Evolutionary conservation across 78 protist species (phyloP), one percentile per base, ranked within the genome.

Genomic region (Salpingoeca rosetta): DNA sequence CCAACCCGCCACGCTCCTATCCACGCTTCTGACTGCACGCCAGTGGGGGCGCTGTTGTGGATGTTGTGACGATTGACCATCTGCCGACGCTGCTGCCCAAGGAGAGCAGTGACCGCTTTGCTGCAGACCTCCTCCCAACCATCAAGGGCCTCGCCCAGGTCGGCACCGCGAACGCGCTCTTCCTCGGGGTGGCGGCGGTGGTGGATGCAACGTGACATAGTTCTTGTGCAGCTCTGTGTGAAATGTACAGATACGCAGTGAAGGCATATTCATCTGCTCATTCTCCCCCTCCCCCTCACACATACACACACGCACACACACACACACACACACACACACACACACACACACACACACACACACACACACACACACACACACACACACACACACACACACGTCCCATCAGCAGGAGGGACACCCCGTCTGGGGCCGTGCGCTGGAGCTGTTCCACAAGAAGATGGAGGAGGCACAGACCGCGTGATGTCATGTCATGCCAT

Each of bases 21-120:
- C 31, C 57, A 41, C 17, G 41, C 81, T 77, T 39, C 81, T 77
- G 44, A n/a, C 17, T 77, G 7, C 17, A 12, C 41, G 45, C 24
- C 84, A 57, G 72, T 1, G 37, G 1, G 38, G 31, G 31, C 24
- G 45, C 51, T 17, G 40, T 2, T 26, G 31, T 87, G 25, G 85
- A 80, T 25, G 82, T 87, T 7, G 31, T 80, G 3, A 51, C 90
- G 36, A 87, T 87, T n/a, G 90, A 87, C 22, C 90, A 87, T 39
- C 76, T 87, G 40, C 90, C 90, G 22, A 77, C 90, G 31, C 90
- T 87, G 25, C 83, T 87, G 38, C 90, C 90, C 11, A 31, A 1
- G 41, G 90, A 87, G 73, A 73, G 82, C 81, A 31, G 45, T 12
- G 75, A 65, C 26, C 81, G 85, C 37, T 87, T 82, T 39, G 43